Base-by-base conservation (phyloP, 805 yeast species). In the Debaryomyces hansenii region DNA sequence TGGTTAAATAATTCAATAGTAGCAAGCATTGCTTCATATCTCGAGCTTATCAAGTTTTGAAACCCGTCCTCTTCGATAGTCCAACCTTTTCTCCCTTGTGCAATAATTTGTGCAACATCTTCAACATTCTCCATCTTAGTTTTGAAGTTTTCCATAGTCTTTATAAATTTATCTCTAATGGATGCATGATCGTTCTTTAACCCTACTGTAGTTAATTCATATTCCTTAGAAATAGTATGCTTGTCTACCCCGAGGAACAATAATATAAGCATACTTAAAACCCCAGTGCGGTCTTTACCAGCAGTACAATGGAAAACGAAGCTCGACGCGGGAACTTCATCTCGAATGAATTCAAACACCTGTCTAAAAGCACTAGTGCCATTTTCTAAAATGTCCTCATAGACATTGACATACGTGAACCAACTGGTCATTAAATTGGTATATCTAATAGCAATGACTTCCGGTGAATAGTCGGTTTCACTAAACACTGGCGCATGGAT, bases 221-320 rank as follows among this genome's bases (percentile, higher is more conserved):
- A 90, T 58, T 89, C 96, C 52, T 82, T 77, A 1, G 89, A 82
- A 33, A 88, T 73, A 1, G 82, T 79, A 52, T 80, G 79, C 10
- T 74, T 71, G 49, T 85, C 89, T 3, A 88, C 87, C 0, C 87
- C 91, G 4, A 79, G 66, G 7, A 87, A 60, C 15, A 81, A 66
- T 38, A 88, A 69, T 4, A 88, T 69, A 49, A 89, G 62, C 82
- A 89, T 86, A 2, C 84, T 78, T 52, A 86, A 60, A 11, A 87
- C 73, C 0, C 96, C 96, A 0, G 96, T 88, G 37, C 96, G 76
- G 60, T 89, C 96, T 62, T 88, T 89, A 2, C 96, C 96, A 1
- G 92, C 92, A 4, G 91, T 80, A 65, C 96, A 89, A 59, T 87
- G 92, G 62, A 83, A 80, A 8, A 85, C 64, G 47, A 89, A 66